These are phyloP conservation scores for Botrytis byssoidea DNA, from an alignment of 2,329 filamentous ascomycete species.

Conservation along the genomic window DNA sequence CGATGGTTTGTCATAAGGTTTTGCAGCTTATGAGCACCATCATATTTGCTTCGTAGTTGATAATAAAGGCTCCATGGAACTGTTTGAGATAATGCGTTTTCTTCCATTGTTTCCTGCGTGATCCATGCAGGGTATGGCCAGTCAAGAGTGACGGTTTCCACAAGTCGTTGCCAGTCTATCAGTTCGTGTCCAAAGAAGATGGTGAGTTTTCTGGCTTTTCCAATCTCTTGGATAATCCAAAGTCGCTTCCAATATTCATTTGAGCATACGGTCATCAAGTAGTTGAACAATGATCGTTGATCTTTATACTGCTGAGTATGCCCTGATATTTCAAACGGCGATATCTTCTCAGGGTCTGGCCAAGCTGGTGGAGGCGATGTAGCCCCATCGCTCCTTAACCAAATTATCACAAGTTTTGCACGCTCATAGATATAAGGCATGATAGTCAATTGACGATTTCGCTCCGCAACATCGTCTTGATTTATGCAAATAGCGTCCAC, in stretches of 20 bases:
- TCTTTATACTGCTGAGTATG: background rate
- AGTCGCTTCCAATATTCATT: slow-evolving; percentile 30
- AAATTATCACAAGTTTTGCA: slow-evolving; percentile 22
- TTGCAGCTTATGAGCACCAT: slow-evolving; percentile 25
- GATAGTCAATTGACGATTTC: slow-evolving; percentile 22
- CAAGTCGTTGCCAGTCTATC: slow-evolving; percentile 20
- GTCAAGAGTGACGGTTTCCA: background rate
- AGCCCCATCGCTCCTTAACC: slow-evolving; percentile 1
- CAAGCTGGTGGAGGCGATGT: background rate
- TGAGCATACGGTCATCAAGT: slow-evolving; percentile 21
- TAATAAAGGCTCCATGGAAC: slow-evolving; percentile 29
- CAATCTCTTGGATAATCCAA: slow-evolving; percentile 39
- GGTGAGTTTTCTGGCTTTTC: slow-evolving; percentile 29
- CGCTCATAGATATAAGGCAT: slow-evolving; percentile 23
- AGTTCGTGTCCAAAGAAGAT: slow-evolving; percentile 31
- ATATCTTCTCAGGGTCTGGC: background rate
- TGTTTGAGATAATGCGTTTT: background rate
- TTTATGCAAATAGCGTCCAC: slow-evolving; percentile 26
- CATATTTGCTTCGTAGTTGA: slow-evolving; percentile 25
- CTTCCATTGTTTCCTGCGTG: background rate
- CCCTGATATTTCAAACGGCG: background rate
- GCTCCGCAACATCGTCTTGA: slow-evolving; percentile 22
- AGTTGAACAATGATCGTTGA: background rate
- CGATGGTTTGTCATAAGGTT: slow-evolving; percentile 32
- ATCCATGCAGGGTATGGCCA: background rate